phyloP scores from a whole-genome alignment of 2,329 filamentous ascomycete species.

The Epichloe sp. region DNA sequence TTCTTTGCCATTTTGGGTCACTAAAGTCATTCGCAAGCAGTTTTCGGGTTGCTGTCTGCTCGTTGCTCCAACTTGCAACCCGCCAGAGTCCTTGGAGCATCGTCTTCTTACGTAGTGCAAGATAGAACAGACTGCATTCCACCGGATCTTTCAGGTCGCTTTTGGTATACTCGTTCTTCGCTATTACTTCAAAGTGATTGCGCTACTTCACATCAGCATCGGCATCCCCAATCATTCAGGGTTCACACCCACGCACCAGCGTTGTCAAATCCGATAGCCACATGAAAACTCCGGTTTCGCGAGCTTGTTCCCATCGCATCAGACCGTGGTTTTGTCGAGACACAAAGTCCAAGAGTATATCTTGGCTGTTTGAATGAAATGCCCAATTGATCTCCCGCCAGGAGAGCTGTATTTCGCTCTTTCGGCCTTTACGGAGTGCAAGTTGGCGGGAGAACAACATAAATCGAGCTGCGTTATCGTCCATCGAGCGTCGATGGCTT shows the following conservation, averaged over 20 bases:
- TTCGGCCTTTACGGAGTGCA: constrained; percentile 53
- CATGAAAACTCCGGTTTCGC: constrained; percentile 84
- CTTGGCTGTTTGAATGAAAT: constrained; percentile 73
- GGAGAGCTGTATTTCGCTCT: constrained; percentile 51
- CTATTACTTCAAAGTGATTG: constrained; percentile 76
- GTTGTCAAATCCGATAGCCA: constrained; percentile 73
- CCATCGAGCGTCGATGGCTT: constrained; percentile 75
- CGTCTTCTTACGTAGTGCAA: constrained; percentile 81
- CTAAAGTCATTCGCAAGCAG: constrained; percentile 85
- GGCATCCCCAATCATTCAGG: not conserved
- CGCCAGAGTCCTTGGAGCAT: constrained; percentile 88
- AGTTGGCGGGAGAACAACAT: constrained; percentile 80
- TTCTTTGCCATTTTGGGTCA: constrained; percentile 74
- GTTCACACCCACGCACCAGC: constrained; percentile 44
- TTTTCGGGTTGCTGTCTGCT: constrained; percentile 67
- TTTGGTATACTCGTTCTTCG: constrained; percentile 84
- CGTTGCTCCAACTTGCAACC: constrained; percentile 79
- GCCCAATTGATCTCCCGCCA: constrained; percentile 80
- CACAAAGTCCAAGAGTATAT: constrained; percentile 77
- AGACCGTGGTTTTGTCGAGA: constrained; percentile 65
- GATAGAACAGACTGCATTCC: constrained; percentile 81
- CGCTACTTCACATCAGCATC: constrained; percentile 15
- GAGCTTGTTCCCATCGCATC: constrained; percentile 73
- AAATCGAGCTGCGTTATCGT: constrained; percentile 79
- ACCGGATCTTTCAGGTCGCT: constrained; percentile 79